phyloP scores from a whole-genome alignment of 331 rosid species.

The Telfairia occidentalis region DNA sequence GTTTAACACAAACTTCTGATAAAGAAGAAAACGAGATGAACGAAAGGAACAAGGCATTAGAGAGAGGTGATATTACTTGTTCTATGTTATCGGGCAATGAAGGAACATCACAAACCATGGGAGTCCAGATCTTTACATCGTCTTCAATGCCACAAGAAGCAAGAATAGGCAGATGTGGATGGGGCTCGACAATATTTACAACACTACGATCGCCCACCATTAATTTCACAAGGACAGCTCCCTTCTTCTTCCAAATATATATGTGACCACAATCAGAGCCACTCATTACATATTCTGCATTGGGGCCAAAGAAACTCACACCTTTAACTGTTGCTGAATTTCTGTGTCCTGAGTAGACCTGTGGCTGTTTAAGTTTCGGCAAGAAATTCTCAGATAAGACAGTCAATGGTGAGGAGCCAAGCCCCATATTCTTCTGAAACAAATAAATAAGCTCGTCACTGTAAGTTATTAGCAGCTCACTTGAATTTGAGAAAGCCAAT shows the following conservation, averaged over 20 bases:
- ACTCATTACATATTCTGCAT: not conserved
- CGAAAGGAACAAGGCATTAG: not conserved
- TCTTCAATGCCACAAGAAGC: slow-evolving; percentile 1
- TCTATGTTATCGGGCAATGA: not conserved
- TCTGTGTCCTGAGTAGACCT: not conserved
- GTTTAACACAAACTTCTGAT: not conserved
- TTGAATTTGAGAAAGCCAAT: not conserved
- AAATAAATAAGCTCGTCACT: slow-evolving; percentile 5
- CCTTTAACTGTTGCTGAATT: slow-evolving; percentile 2
- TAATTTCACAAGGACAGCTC: not conserved
- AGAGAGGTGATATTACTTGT: not conserved
- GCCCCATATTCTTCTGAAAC: slow-evolving; percentile 20
- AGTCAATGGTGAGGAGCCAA: slow-evolving; percentile 25
- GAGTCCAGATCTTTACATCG: not conserved
- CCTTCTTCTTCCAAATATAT: slow-evolving; percentile 6
- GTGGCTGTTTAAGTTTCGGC: slow-evolving; percentile 21
- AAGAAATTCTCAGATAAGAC: slow-evolving; percentile 20
- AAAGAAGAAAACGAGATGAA: not conserved
- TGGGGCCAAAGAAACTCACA: slow-evolving; percentile 1
- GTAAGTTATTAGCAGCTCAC: slow-evolving; percentile 5
- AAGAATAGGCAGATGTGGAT: slow-evolving; percentile 1
- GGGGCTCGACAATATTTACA: not conserved
- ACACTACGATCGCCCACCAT: not conserved
- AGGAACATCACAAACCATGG: not conserved
- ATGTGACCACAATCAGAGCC: slow-evolving; percentile 7